Percentiles rank a stretch among this genome's conserved stretches.
Evolutionary conservation across 2,329 filamentous ascomycete genomes (phyloP).

Genomic region (Paraconiothyrium brasiliense): DNA sequence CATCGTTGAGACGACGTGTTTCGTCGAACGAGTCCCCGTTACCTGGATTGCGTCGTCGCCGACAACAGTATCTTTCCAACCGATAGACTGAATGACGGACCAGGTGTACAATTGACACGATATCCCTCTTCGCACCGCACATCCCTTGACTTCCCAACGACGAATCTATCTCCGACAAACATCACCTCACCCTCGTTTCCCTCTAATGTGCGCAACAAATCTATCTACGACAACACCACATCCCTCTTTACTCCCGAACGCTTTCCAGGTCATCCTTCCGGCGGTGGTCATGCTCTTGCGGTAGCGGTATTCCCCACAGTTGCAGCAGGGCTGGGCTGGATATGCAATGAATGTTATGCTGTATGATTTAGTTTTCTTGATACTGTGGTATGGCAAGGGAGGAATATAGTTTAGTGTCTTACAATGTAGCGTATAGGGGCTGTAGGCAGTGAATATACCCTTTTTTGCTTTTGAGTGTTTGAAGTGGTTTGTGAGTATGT

Average conservation of each 20-base stretch:
- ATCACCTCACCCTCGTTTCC: not conserved
- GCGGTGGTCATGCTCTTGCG: not conserved
- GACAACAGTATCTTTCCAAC: not conserved
- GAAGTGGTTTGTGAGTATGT: no score
- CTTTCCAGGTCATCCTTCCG: not conserved
- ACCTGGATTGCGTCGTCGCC: not conserved
- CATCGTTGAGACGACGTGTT: slow-evolving; percentile 4
- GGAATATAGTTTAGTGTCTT: no score
- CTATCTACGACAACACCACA: not conserved
- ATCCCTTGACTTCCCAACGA: no score
- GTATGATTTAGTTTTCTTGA: not conserved
- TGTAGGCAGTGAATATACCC: no score
- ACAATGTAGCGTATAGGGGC: no score
- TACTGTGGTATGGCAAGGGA: not conserved
- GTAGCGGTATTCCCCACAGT: not conserved
- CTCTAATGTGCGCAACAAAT: not conserved
- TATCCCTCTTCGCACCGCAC: not conserved
- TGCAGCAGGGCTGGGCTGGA: slow-evolving; percentile 1
- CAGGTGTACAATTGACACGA: not conserved
- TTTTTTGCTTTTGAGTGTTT: no score
- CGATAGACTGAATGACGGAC: not conserved
- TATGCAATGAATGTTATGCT: not conserved
- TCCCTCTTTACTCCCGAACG: not conserved
- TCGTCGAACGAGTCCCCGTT: slow-evolving; percentile 1
- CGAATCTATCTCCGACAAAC: not conserved